phyloP scores from a whole-genome alignment of 2,329 filamentous ascomycete genomes.

The Lecanicillium sp. region DNA sequence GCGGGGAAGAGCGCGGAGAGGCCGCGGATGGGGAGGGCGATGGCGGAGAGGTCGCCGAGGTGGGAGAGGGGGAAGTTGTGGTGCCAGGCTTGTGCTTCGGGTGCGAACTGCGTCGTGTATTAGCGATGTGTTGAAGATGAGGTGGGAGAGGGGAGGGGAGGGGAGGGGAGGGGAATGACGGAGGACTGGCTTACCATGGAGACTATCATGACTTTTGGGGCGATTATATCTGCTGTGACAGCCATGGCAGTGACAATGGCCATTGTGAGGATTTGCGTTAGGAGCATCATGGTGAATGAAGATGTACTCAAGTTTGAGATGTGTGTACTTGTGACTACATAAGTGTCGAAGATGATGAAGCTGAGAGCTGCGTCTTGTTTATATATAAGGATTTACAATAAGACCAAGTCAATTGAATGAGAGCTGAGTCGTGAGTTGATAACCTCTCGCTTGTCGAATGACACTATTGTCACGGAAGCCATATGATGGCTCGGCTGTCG shows the following conservation, averaged over 20 bases:
- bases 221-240: conserved; percentile 23
- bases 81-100: conserved; percentile 59
- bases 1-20: conserved; percentile 60
- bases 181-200: conserved; percentile 44
- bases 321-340: too few species aligned
- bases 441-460: too few species aligned
- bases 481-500: too few species aligned
- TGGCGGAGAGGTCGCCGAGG: conserved; percentile 49
- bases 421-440: too few species aligned
- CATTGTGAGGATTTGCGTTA: neutral
- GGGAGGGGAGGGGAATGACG: neutral
- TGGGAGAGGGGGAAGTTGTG: conserved; percentile 38
- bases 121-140: conserved; percentile 3
- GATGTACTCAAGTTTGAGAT: too few species aligned
- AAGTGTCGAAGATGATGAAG: too few species aligned
- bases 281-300: conserved; percentile 1
- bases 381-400: too few species aligned
- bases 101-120: conserved; percentile 45
- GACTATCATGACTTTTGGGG: conserved; percentile 57
- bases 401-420: too few species aligned
- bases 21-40: conserved; percentile 54
- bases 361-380: too few species aligned
- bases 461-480: too few species aligned
- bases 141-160: neutral
- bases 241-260: conserved; percentile 9